Conservation (phyloP, 2,329 filamentous ascomycete genomes). For the Colletotrichum acutatum region DNA sequence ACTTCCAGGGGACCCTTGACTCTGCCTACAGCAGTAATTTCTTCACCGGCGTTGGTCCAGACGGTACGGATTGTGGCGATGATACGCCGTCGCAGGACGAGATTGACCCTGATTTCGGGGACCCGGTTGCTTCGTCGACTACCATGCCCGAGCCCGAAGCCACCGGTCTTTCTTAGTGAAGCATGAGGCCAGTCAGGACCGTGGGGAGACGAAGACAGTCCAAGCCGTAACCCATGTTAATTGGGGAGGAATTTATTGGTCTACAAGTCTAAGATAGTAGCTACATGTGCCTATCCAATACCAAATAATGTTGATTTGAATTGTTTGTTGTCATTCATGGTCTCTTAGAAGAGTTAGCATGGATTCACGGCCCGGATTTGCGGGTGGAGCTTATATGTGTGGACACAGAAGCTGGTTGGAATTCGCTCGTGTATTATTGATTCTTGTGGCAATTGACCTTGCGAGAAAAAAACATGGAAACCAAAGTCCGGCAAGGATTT, state of each 20-base stretch:
- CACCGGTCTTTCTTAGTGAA: background rate
- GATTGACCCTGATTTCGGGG: background rate
- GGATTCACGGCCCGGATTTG: no score
- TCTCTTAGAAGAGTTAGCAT: no score
- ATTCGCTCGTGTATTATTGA: no score
- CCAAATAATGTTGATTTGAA: no score
- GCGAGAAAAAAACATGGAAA: no score
- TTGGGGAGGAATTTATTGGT: background rate
- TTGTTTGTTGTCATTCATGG: no score
- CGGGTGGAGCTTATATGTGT: no score
- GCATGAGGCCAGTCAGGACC: background rate
- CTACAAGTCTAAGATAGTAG: no score
- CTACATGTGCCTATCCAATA: no score
- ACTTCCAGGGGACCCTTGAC: background rate
- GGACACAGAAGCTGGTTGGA: no score
- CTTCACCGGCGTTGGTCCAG: background rate
- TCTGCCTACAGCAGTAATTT: background rate
- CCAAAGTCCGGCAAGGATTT: no score
- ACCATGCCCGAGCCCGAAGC: background rate
- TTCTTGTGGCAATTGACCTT: no score
- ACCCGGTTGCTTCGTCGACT: background rate
- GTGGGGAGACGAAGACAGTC: background rate
- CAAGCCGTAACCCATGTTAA: background rate
- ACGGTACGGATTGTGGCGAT: background rate
- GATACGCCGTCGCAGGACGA: background rate